Conservation (phyloP, 129 eudicot species). For the Scalesia atractyloides region DNA sequence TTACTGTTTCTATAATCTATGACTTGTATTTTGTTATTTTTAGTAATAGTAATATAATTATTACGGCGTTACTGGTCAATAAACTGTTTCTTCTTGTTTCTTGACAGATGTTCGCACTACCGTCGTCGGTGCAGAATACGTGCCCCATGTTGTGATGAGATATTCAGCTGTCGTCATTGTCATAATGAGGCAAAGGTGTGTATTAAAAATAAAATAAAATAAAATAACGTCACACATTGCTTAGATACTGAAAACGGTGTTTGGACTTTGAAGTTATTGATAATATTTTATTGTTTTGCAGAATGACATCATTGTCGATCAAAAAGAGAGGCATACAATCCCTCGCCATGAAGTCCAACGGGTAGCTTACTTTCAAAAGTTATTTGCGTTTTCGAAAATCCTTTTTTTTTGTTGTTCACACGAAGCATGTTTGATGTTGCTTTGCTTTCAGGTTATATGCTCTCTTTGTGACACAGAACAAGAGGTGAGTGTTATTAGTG, state of each 20-base stretch:
- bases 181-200: slow-evolving; percentile 86
- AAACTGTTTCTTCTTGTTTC: neutral
- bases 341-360: slow-evolving; percentile 71
- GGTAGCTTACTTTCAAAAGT: slow-evolving; percentile 37
- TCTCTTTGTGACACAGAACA: slow-evolving; percentile 86
- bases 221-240: neutral
- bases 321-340: slow-evolving; percentile 58
- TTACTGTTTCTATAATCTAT: slow-evolving; percentile 8
- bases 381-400: neutral
- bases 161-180: slow-evolving; percentile 80
- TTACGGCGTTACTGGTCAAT: neutral
- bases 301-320: slow-evolving; percentile 63
- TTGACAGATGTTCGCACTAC: slow-evolving; percentile 71
- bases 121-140: slow-evolving; percentile 74
- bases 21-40: slow-evolving; percentile 5
- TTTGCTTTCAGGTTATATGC: slow-evolving; percentile 67
- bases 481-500: slow-evolving; percentile 54
- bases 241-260: neutral
- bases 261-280: slow-evolving; percentile 7
- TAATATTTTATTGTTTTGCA: slow-evolving; percentile 33
- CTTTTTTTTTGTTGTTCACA: neutral
- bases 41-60: too few relatives aligned
- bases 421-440: slow-evolving; percentile 7
- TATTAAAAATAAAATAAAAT: neutral
- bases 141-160: slow-evolving; percentile 90